Base-by-base conservation (phyloP, 2,329 filamentous ascomycete genomes). In the Mycosphaerella sp. region DNA sequence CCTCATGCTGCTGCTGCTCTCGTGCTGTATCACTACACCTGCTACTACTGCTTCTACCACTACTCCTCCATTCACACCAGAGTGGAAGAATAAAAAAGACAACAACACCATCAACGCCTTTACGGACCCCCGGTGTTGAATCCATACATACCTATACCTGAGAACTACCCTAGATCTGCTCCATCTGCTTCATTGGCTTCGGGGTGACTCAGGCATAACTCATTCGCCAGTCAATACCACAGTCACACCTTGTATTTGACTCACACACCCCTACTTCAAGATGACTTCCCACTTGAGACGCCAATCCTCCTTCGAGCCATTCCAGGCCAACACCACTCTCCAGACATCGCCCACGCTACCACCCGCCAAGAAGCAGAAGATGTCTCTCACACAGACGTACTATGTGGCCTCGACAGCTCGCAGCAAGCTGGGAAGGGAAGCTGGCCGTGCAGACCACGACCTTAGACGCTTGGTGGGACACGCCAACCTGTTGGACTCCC, bases 311-410 rank as follows among this genome's bases (percentile, higher is more conserved):
- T 73, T 75, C 58, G 72, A 74, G 62, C 72, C 73, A 48, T 62
- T 75, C 59, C 65, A 66, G 39, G 71, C 71, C 49, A 67, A 73
- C 65, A 71, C 69, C 39, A 68, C 69, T 48, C 70, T 71, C 65
- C 69, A 69, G 30, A 69, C 68, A 68, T 70, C 63, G 55, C 71
- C 65, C 60, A 67, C 59, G 28, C 59, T 63, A 27, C 70, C 71
- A 55, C 70, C 73, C 51, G 68, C 71, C 57, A 75, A 75, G 70
- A 75, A 86, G 75, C 87, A 89, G 73, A 90, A 86, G 75, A 97
- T 97, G 93, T 94, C 87, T 70, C 86, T 97, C 76, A 94, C 91
- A 25, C 89, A 96, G 75, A 97, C 91, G 56, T 98, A 97, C 85
- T 95, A 89, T 77, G 86, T 97, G 65, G 93, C 93, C 70, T 90